phyloP scores from a whole-genome alignment of 73 alveolate species.

The Paramecium sexaurelia region DNA sequence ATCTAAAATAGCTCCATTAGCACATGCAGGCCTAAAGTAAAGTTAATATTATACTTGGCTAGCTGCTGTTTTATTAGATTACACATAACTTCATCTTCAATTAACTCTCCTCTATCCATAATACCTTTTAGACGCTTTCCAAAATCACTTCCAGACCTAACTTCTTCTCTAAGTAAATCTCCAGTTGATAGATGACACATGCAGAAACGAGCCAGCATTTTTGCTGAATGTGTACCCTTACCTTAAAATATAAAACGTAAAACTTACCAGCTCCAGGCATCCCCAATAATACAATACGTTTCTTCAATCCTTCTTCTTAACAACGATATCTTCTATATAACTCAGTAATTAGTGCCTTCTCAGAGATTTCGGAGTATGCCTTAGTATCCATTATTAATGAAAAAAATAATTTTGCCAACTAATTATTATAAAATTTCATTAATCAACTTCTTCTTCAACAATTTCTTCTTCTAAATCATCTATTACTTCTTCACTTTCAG shows the following conservation, averaged over 20 bases:
- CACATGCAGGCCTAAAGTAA: conserved; percentile 78
- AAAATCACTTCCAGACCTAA: conserved; percentile 77
- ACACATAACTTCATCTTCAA: conserved; percentile 81
- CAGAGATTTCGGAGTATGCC: conserved; percentile 7
- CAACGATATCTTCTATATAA: conserved; percentile 42
- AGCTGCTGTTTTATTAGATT: conserved; percentile 66
- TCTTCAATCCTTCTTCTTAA: background rate
- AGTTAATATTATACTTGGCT: conserved; percentile 2
- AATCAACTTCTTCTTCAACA: background rate
- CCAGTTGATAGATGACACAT: conserved; percentile 83
- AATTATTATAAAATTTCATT: background rate
- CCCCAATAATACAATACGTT: conserved; percentile 41
- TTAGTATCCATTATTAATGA: background rate
- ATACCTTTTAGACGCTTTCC: conserved; percentile 83
- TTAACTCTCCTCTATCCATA: conserved; percentile 85
- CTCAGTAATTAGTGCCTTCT: background rate
- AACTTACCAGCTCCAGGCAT: conserved; percentile 54
- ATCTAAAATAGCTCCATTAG: conserved; percentile 81
- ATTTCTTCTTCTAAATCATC: conserved; percentile 44
- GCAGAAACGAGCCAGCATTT: conserved; percentile 52
- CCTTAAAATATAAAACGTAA: background rate
- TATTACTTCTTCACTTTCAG: conserved; percentile 31
- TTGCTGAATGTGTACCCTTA: conserved; percentile 66
- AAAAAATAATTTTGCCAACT: background rate
- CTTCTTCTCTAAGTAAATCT: conserved; percentile 82